phyloP scores from a whole-genome alignment of 169 alveolate species.

The Cryptosporidium andersoni region DNA sequence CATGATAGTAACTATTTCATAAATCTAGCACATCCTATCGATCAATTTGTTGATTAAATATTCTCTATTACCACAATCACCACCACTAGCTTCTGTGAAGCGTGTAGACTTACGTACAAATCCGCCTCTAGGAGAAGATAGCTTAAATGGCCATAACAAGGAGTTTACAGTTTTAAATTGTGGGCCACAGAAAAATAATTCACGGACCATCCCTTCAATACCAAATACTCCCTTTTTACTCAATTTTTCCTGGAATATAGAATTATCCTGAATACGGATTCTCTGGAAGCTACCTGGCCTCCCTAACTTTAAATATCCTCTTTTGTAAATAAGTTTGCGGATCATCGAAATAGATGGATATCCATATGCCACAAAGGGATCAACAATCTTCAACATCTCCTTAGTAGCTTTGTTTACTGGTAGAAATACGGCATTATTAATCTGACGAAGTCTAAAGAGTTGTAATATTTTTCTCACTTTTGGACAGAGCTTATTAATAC shows the following conservation, averaged over 20 bases:
- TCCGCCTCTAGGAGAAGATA: constrained; percentile 97
- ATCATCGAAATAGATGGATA: constrained; percentile 95
- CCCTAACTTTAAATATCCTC: constrained; percentile 93
- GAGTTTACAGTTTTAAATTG: constrained; percentile 98
- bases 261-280: constrained; percentile 89
- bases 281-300: constrained; percentile 84
- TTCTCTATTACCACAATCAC: constrained; percentile 93
- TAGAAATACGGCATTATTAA: constrained; percentile 98
- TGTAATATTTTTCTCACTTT: constrained; percentile 93
- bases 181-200: constrained; percentile 97
- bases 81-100: constrained; percentile 95
- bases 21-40: constrained; percentile 56
- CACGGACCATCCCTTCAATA: constrained; percentile 98
- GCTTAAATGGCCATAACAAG: constrained; percentile 99
- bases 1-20: not conserved
- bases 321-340: constrained; percentile 95
- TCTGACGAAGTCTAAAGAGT: constrained; percentile 96
- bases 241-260: constrained; percentile 84
- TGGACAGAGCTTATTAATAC: constrained; percentile 98
- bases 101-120: constrained; percentile 96
- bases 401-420: constrained; percentile 96
- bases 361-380: constrained; percentile 97
- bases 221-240: constrained; percentile 86
- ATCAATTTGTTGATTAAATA: constrained; percentile 78
- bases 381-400: constrained; percentile 95